Evolutionary conservation across 2,329 filamentous ascomycete genomes (phyloP), one percentile per base, ranked within the genome.

Genomic region (Trichophyton schoenleinii): DNA sequence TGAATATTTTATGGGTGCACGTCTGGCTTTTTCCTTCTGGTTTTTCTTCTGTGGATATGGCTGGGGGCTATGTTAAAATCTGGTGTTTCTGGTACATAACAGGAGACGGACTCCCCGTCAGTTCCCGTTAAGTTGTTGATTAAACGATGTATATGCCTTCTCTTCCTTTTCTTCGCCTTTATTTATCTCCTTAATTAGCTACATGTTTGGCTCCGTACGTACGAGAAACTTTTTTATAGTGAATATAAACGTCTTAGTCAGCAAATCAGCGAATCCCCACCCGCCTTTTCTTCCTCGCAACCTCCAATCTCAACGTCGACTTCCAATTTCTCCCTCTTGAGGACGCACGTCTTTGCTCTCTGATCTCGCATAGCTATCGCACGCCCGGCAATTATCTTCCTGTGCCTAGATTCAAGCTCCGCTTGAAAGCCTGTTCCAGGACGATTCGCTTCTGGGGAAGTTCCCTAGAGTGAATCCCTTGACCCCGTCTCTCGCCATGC

Each of bases 401-500:
- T n/a, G 52, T 13, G 18, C 13, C 18, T 25, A 25, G 11, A 9
- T 18, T 20, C 7, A 13, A 15, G 9, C 9, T n/a, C 3, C 20
- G 18, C 28, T n/a, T 57, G 38, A 8, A 31, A 22, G 60, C 41
- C 8, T 38, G n/a, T 28, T 15, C 28, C 18, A 31, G n/a, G 60
- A 64, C 3, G 64, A 64, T 22, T 69, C 66, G 63, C 65, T 62
- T 62, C 4, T 65, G 65, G 44, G 65, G 61, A 62, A 60, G 57
- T 64, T 62, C 60, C 62, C 52, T 42, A 64, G 46, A 61, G 60
- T 58, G 60, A 38, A 15, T 44, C 36, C 28, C 22, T 55, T 63
- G 63, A 31, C 61, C 67, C 66, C 67, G 65, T 68, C 66, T 67
- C 67, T 68, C 74, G 72, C 67, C 70, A 76, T 76, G 74, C 73